These are phyloP conservation scores for Pseudogymnoascus pannorum DNA, from an alignment of 2,329 filamentous ascomycete genomes.

Conservation along the genomic window DNA sequence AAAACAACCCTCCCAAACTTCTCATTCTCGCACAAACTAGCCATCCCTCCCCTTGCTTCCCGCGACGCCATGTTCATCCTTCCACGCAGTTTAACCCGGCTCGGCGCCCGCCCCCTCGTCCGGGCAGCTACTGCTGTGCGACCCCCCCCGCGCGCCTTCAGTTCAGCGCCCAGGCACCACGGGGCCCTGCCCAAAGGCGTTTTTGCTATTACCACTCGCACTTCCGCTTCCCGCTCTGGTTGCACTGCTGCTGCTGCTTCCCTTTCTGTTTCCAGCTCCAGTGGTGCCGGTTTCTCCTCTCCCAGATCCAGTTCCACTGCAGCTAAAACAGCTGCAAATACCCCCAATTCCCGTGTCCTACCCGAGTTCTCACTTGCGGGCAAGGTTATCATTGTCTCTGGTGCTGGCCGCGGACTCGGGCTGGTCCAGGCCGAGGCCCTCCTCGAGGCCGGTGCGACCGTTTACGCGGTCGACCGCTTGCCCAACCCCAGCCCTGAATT, in stretches of 20 bases:
- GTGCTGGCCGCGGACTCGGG: conserved; percentile 66
- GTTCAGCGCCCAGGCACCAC: background rate
- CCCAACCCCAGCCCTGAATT: conserved; percentile 46
- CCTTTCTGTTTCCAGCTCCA: background rate
- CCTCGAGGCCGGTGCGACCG: conserved; percentile 64
- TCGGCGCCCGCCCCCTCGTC: background rate
- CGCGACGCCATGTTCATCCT: background rate
- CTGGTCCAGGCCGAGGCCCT: conserved; percentile 66
- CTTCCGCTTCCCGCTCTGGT: background rate
- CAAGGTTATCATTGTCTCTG: conserved; percentile 63
- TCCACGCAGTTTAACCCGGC: conserved; percentile 3
- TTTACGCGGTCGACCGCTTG: conserved; percentile 39
- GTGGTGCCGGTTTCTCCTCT: background rate
- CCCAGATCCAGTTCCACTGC: background rate
- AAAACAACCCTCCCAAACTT: background rate
- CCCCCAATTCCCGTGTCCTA: background rate
- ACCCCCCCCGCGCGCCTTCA: background rate
- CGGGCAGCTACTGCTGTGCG: background rate
- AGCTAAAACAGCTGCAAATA: background rate
- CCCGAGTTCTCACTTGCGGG: conserved; percentile 64
- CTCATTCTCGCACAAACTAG: background rate
- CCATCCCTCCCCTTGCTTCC: background rate
- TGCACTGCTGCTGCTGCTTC: background rate
- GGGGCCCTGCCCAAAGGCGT: background rate
- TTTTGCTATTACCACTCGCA: background rate